These are phyloP conservation scores for Scleroderma citrinum DNA, from an alignment of 768 basidiomycete genomes.

Conservation along the genomic window DNA sequence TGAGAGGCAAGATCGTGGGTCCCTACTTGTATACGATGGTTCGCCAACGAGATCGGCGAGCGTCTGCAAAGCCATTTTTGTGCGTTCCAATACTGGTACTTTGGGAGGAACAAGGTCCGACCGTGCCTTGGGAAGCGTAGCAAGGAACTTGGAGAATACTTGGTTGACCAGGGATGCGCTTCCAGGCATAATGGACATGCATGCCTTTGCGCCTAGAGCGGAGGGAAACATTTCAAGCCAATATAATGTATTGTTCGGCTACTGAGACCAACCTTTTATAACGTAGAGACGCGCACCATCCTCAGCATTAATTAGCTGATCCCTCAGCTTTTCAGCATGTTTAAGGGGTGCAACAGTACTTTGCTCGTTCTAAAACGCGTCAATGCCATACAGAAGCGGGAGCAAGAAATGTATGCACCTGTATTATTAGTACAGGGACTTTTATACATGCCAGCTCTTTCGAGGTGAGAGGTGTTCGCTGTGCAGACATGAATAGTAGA, in stretches of 20 bases:
- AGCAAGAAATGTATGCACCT: slow-evolving; percentile 36
- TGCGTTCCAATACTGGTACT: slow-evolving; percentile 38
- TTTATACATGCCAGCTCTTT: slow-evolving; percentile 47
- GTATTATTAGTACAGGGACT: slow-evolving; percentile 63
- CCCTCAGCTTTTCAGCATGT: slow-evolving; percentile 50
- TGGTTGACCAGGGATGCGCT: slow-evolving; percentile 60
- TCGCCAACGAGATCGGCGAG: slow-evolving; percentile 49
- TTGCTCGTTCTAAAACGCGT: slow-evolving; percentile 47
- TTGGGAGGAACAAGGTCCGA: slow-evolving; percentile 42
- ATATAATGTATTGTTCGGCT: not conserved
- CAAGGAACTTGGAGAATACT: slow-evolving; percentile 56
- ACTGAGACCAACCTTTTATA: slow-evolving; percentile 49
- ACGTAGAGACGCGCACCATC: slow-evolving; percentile 46
- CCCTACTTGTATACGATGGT: slow-evolving; percentile 39
- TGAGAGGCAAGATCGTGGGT: slow-evolving; percentile 58
- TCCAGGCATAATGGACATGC: slow-evolving; percentile 49
- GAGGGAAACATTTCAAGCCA: slow-evolving; percentile 1
- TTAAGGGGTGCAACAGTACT: slow-evolving; percentile 48
- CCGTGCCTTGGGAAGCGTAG: slow-evolving; percentile 42
- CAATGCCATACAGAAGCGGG: not conserved
- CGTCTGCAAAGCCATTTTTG: slow-evolving; percentile 46
- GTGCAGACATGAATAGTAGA: not conserved
- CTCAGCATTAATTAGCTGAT: slow-evolving; percentile 42
- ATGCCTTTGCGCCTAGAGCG: slow-evolving; percentile 45
- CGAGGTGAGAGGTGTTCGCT: slow-evolving; percentile 52